Percentiles rank a stretch among this genome's conserved stretches.
phyloP scores from a whole-genome alignment of 2,329 filamentous ascomycete species.

The Aspergillus sp. region DNA sequence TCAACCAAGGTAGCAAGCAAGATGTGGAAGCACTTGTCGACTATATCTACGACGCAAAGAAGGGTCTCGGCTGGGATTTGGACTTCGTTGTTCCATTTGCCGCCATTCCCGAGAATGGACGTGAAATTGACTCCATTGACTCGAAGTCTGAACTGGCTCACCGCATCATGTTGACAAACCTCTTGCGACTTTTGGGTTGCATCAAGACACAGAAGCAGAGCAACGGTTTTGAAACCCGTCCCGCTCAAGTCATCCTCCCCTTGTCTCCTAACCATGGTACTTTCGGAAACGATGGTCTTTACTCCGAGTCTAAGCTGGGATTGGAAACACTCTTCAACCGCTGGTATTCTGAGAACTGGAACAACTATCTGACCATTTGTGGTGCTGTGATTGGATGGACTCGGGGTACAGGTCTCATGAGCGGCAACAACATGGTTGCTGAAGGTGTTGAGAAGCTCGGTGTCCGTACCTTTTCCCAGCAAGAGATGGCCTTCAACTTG shows the following conservation, averaged over 20 bases:
- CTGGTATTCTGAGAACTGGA: constrained; percentile 98
- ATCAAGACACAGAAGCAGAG: constrained; percentile 90
- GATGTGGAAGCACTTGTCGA: constrained; percentile 91
- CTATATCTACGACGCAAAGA: constrained; percentile 97
- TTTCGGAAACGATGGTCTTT: constrained; percentile 95
- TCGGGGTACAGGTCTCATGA: constrained; percentile 96
- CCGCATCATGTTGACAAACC: constrained; percentile 98
- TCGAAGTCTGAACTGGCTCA: constrained; percentile 97
- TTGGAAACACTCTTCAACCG: constrained; percentile 97
- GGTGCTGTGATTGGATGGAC: constrained; percentile 99
- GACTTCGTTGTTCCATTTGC: constrained; percentile 96
- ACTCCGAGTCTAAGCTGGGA: constrained; percentile 96
- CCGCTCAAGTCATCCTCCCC: constrained; percentile 92
- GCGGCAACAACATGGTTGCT: constrained; percentile 94
- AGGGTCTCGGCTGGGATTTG: constrained; percentile 95
- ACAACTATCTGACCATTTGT: constrained; percentile 95
- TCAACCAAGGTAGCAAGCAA: constrained; percentile 98
- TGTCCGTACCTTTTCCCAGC: constrained; percentile 96
- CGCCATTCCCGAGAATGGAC: constrained; percentile 95
- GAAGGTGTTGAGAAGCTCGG: constrained; percentile 96
- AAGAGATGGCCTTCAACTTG: constrained; percentile 99
- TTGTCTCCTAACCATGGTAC: constrained; percentile 98
- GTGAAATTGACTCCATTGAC: constrained; percentile 94
- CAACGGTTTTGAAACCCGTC: constrained; percentile 88
- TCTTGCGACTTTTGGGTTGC: constrained; percentile 83